Base-by-base conservation (phyloP, 305 asterid species). In the Plantago coronopus region DNA sequence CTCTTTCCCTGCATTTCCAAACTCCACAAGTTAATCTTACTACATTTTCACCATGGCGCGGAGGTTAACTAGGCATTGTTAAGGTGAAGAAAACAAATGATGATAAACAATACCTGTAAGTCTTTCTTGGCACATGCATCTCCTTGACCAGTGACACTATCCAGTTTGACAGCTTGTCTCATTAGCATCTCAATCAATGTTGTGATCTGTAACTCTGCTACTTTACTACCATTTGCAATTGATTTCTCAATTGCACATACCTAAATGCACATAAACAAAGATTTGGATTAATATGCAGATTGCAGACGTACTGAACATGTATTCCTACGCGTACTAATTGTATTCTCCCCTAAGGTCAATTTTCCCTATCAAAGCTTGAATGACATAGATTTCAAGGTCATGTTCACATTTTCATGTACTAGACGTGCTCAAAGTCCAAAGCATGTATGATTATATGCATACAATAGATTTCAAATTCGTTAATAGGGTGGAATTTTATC, bases 171-270 rank as follows among this genome's bases (percentile, higher is more conserved):
- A 48, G 91, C 88, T 71, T 79, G 87, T 62, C 85, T 74, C 91
- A 86, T 86, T 72, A 83, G 71, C 83, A 83, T 83, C 69, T 83
- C 91, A 44, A 66, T 79, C 75, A 86, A 74, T 13, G 88, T 83
- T 21, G 91, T 83, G 67, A 83, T 73, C 50, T 83, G 91, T 60
- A 83, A 23, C 64, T 83, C 91, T 53, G 86, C 78, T 51, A 79
- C 91, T 68, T 74, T 86, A 18, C 66, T 73, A 17, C 91, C 91
- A 74, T 69, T 79, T 65, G 64, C 84, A 25, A 79, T 71, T 16
- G 88, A 74, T 63, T 76, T 83, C 72, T 86, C 88, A n/a, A 86
- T 79, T n/a, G 68, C 80, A 66, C 58, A 48, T 21, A 83, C 82
- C 91, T 86, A 57, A 1, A 29, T 7, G 11, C 45, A 56, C 48